phyloP scores from a whole-genome alignment of 306 rosid genomes.

The Amphicarpaea edgeworthii region DNA sequence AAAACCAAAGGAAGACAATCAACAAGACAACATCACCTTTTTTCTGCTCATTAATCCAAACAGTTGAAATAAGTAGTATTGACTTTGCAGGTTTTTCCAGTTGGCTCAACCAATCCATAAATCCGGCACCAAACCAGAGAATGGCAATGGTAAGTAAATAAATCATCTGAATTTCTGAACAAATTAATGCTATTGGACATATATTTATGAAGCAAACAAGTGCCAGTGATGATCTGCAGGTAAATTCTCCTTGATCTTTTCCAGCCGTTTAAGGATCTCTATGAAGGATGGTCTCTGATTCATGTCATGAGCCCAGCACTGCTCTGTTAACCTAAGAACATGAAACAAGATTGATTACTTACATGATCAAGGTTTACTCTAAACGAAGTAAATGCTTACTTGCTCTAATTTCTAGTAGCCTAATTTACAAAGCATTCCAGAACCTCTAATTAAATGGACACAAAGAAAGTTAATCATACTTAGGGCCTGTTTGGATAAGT shows the following conservation, averaged over 20 bases:
- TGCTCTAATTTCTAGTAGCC: slow-evolving; percentile 26
- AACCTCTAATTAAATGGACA: slow-evolving; percentile 21
- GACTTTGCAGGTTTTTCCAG: slow-evolving; percentile 44
- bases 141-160: slow-evolving; percentile 44
- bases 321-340: slow-evolving; percentile 73
- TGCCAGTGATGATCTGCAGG: slow-evolving; percentile 85
- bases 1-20: slow-evolving; percentile 38
- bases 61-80: slow-evolving; percentile 33
- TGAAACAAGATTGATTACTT: slow-evolving; percentile 37
- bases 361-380: slow-evolving; percentile 32
- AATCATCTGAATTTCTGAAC: slow-evolving; percentile 48
- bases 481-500: too few relatives aligned
- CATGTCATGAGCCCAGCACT: slow-evolving; percentile 89
- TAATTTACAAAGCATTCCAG: slow-evolving; percentile 35
- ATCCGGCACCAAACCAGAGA: slow-evolving; percentile 44
- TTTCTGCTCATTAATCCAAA: slow-evolving; percentile 41
- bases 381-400: slow-evolving; percentile 26
- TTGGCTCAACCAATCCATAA: slow-evolving; percentile 52
- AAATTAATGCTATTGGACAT: slow-evolving; percentile 29
- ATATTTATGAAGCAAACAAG: slow-evolving; percentile 68
- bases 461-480: background rate
- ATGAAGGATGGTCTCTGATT: slow-evolving; percentile 88
- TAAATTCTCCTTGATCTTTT: slow-evolving; percentile 75
- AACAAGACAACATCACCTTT: slow-evolving; percentile 39
- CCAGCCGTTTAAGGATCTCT: slow-evolving; percentile 91